Base-by-base conservation (phyloP, 1,284 basidiomycete genomes). In the Malassezia japonica region DNA sequence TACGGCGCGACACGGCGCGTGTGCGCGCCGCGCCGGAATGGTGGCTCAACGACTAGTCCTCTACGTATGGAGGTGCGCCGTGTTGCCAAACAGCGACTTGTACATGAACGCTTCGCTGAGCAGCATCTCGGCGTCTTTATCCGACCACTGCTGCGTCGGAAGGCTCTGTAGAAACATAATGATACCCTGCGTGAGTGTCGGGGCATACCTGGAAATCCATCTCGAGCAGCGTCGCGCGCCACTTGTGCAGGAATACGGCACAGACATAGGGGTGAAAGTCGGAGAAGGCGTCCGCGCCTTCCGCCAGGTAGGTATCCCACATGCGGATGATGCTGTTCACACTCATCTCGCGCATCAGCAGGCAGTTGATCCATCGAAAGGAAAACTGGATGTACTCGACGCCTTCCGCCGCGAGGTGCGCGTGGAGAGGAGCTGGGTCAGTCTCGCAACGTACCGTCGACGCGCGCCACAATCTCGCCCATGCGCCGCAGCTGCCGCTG, bases 141-240 rank as follows among this genome's bases (percentile, higher is more conserved):
- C 92, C 5, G 82, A 82, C 92, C 94, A 98, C 45, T 81, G 80
- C 66, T 92, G 87, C 2, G 92, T 98, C 8, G 94, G 92, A 4
- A 95, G 79, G 3, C 87, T 87, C 75, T 98, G 92, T 3, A 98
- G 79, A 76, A 95, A 98, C 85, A 98, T 96, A 74, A 98, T 98
- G 74, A 96, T 94, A 44, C 88, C 89, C 87, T 92, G 60, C 24
- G 32, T 20, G 20, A n/a, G 16, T 12, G 10, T 24, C 27, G 18
- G 20, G 3, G 35, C 20, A 6, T n/a, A 47, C 50, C 46, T 71
- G 69, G 36, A 72, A 72, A 36, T 72, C 70, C 69, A 72, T 71
- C 34, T 56, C 52, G 21, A 44, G 47, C 21, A 72, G 56, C 50
- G 61, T 51, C 6, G 55, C 57, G 28, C 61, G 64, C 70, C 70